Evolutionary conservation across 306 rosid genomes (phyloP).

Genomic region (Lathyrus sativus): DNA sequence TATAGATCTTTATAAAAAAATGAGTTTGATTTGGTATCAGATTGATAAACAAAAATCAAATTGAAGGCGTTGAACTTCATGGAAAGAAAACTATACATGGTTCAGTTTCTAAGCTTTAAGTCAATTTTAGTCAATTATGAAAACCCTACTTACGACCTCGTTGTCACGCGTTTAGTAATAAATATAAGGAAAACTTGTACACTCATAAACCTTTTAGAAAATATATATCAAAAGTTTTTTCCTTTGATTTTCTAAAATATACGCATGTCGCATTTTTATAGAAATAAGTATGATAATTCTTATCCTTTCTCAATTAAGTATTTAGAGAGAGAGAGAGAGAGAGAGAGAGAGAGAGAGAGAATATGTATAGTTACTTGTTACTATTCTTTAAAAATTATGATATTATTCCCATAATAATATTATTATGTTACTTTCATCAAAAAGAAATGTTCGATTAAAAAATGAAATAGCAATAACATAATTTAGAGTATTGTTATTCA

Average conservation of each 20-base stretch:
- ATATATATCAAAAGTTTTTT: slow-evolving; percentile 6
- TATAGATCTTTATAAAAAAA: neutral
- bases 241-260: slow-evolving; percentile 9
- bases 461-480: too few species aligned
- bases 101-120: neutral
- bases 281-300: neutral
- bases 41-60: neutral
- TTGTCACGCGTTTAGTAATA: neutral
- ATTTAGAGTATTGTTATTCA: too few species aligned
- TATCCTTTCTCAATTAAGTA: slow-evolving; percentile 7
- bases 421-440: neutral
- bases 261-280: neutral
- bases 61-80: slow-evolving; percentile 1
- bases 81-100: neutral
- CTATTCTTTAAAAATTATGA: neutral
- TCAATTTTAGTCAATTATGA: neutral
- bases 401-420: neutral
- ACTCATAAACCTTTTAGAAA: neutral
- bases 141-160: neutral
- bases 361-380: neutral
- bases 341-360: neutral
- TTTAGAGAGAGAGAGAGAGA: neutral
- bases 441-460: neutral
- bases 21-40: neutral
- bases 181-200: neutral